phyloP scores from a whole-genome alignment of 257 asterid species.

The Fraxinus cuspidata region DNA sequence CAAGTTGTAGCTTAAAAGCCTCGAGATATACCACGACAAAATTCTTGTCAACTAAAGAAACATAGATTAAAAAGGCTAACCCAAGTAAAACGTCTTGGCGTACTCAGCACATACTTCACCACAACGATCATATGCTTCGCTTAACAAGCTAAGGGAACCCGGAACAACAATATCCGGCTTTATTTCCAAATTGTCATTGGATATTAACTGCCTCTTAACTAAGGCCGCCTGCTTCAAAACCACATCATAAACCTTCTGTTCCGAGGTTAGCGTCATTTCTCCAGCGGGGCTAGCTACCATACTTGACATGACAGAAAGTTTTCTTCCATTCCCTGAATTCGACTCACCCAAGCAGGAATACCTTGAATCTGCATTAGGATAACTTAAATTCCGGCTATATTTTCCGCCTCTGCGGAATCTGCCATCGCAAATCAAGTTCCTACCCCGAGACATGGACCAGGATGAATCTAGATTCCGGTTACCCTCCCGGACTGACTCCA shows the following conservation, averaged over 20 bases:
- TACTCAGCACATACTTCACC: slow-evolving; percentile 95
- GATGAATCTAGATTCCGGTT: slow-evolving; percentile 43
- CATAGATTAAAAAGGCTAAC: slow-evolving; percentile 51
- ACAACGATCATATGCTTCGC: slow-evolving; percentile 94
- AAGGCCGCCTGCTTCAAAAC: slow-evolving; percentile 92
- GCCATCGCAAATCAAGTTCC: slow-evolving; percentile 34
- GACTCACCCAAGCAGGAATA: slow-evolving; percentile 41
- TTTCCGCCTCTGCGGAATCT: slow-evolving; percentile 44
- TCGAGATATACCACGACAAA: too few relatives aligned
- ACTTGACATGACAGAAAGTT: slow-evolving; percentile 48
- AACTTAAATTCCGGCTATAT: slow-evolving; percentile 38
- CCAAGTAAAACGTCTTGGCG: slow-evolving; percentile 96
- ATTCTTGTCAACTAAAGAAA: slow-evolving; percentile 26
- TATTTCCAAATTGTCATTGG: slow-evolving; percentile 53
- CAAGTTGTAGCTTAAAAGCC: too few relatives aligned
- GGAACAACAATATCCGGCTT: slow-evolving; percentile 72
- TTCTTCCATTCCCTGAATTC: slow-evolving; percentile 34
- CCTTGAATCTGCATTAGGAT: slow-evolving; percentile 40
- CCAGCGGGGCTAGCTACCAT: slow-evolving; percentile 70
- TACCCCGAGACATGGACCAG: slow-evolving; percentile 32
- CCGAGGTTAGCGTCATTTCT: slow-evolving; percentile 68
- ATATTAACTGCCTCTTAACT: slow-evolving; percentile 57
- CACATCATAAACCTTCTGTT: slow-evolving; percentile 93
- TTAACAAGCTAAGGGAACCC: slow-evolving; percentile 60
- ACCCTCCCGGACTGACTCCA: slow-evolving; percentile 57